Evolutionary conservation across 306 rosid species (phyloP).

Genomic region (Phaseolus lunatus): DNA sequence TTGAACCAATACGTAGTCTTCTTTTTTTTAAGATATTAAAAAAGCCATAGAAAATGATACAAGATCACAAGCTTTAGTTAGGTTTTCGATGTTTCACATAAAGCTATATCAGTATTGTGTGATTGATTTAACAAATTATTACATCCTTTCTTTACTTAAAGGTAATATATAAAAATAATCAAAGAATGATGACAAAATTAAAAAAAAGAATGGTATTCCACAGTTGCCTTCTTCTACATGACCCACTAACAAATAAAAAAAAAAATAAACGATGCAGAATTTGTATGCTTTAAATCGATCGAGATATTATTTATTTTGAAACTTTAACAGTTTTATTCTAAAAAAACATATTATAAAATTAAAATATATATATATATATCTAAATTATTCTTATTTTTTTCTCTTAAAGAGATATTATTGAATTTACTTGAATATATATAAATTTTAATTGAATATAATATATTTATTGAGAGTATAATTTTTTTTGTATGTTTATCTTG

Average conservation of each 20-base stretch:
- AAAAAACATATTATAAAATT: too few relatives aligned
- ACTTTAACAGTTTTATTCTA: too few relatives aligned
- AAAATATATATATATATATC: too few relatives aligned
- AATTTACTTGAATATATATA: too few relatives aligned
- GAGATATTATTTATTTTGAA: too few relatives aligned
- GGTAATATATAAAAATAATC: not conserved
- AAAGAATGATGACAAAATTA: not conserved
- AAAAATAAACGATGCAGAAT: too few relatives aligned
- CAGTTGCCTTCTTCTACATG: not conserved
- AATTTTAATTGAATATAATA: too few relatives aligned
- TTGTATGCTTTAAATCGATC: too few relatives aligned
- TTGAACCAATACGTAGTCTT: not conserved
- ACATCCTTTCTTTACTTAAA: conserved; percentile 20
- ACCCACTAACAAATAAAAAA: not conserved
- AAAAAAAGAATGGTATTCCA: not conserved
- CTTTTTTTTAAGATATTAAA: not conserved
- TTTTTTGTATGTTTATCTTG: too few relatives aligned
- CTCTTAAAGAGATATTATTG: too few relatives aligned
- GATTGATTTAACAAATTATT: conserved; percentile 23
- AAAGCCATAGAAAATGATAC: not conserved
- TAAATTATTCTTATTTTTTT: too few relatives aligned
- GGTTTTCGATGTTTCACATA: conserved; percentile 1
- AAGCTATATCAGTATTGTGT: not conserved
- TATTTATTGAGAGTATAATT: too few relatives aligned
- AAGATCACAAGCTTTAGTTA: not conserved